Conservation (phyloP, 2,329 filamentous ascomycete species). For the Xylaria sp. region DNA sequence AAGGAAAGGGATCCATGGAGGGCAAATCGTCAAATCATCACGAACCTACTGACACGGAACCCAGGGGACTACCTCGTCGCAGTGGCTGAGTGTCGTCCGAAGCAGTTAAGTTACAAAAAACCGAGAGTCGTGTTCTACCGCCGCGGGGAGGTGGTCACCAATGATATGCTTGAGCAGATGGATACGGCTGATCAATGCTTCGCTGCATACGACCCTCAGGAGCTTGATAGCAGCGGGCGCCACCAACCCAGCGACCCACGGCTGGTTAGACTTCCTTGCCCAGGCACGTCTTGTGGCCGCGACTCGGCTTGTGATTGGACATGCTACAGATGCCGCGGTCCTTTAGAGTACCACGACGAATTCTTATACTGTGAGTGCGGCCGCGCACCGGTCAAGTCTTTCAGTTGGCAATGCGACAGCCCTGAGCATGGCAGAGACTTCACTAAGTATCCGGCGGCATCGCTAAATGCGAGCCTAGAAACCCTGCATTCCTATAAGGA, state of each 20-base stretch:
- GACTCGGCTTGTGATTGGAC: slow-evolving; percentile 2
- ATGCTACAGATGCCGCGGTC: slow-evolving; percentile 11
- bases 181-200: slow-evolving; percentile 10
- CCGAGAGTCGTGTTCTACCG: slow-evolving; percentile 6
- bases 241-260: slow-evolving; percentile 2
- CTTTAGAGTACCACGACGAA: slow-evolving; percentile 3
- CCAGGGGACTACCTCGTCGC: slow-evolving; percentile 12
- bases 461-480: neutral
- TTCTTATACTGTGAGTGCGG: slow-evolving; percentile 8
- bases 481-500: slow-evolving; percentile 33
- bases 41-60: slow-evolving; percentile 9
- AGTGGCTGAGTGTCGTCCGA: slow-evolving; percentile 1
- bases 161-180: slow-evolving; percentile 4
- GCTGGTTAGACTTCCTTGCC: slow-evolving; percentile 5
- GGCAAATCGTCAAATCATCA: slow-evolving; percentile 1
- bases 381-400: neutral
- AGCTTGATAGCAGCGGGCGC: neutral
- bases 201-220: slow-evolving; percentile 1
- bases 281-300: neutral
- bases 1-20: slow-evolving; percentile 1
- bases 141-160: neutral
- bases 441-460: neutral
- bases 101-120: neutral
- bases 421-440: slow-evolving; percentile 11
- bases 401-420: slow-evolving; percentile 10